Base-by-base conservation (phyloP, 164 flowering plant species). In the Magnolia kwangsiensis region DNA sequence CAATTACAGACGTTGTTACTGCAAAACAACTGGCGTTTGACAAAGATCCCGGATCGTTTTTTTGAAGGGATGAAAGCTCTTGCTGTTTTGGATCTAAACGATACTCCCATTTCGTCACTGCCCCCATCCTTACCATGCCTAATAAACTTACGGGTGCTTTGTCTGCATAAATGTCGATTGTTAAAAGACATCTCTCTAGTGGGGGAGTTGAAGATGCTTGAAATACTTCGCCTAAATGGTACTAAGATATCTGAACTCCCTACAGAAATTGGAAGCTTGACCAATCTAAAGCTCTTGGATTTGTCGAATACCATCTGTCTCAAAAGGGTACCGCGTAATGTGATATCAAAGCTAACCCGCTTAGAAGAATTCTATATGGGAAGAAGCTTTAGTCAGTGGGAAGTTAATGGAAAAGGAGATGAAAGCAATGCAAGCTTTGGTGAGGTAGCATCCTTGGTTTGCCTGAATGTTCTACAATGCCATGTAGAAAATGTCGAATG, bases 11-110 rank as follows among this genome's bases (percentile, higher is more conserved):
- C 63, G 16, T 51, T 80, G 27, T n/a, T 72, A 8, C 27, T 79
- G 16, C 65, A 64, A 18, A 67, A 68, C 11, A 66, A 73, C 16
- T 18, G 23, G 8, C 63, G 10, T 37, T 27, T 49, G 10, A 7
- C 13, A 2, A 19, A 8, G 3, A 76, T 75, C 4, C 69, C 72
- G 9, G 51, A 67, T 2, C 19, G 3, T 27, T 80, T 72, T 63
- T 80, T 73, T 68, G 69, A 59, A 27, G 23, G 50, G 55, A 67
- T 76, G 76, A 76, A 72, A 61, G 21, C 73, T 7, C 78, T 68
- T 20, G 5, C 11, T 19, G 74, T 72, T 37, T 27, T 80, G 27
- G 82, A 67, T 69, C 64, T 80, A 4, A 67, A 73, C 16, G 0
- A 13, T 23, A 76, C 69, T 2, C 8, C 9, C 3, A 51, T 79